These are phyloP conservation scores for Boletus barrowsii DNA, from an alignment of 768 basidiomycete genomes.

Conservation along the genomic window DNA sequence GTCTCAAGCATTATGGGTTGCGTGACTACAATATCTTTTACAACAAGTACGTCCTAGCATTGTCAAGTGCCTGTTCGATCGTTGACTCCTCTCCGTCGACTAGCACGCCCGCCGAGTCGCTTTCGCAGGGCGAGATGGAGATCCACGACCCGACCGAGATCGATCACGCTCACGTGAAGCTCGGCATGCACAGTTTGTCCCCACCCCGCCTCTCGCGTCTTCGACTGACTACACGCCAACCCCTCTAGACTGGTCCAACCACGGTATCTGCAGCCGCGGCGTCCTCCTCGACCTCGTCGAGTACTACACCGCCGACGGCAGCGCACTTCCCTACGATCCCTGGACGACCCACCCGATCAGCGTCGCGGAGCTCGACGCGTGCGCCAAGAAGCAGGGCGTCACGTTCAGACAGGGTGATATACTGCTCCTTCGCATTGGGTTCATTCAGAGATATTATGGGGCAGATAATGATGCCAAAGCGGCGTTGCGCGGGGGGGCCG, in stretches of 20 bases:
- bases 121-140: slow-evolving; percentile 46
- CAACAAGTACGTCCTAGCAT: slow-evolving; percentile 45
- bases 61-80: background rate
- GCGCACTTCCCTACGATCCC: slow-evolving; percentile 57
- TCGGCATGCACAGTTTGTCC: slow-evolving; percentile 68
- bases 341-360: slow-evolving; percentile 55
- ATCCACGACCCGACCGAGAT: slow-evolving; percentile 49
- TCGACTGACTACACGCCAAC: background rate
- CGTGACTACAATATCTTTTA: slow-evolving; percentile 54
- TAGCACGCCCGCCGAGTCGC: slow-evolving; percentile 42
- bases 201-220: background rate
- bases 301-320: slow-evolving; percentile 41
- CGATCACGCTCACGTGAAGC: slow-evolving; percentile 44
- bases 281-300: slow-evolving; percentile 63
- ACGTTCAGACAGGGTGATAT: slow-evolving; percentile 59
- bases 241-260: slow-evolving; percentile 60
- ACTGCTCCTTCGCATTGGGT: slow-evolving; percentile 57
- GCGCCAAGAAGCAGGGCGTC: slow-evolving; percentile 57
- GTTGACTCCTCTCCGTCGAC: background rate
- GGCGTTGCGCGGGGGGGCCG: slow-evolving; percentile 33
- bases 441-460: slow-evolving; percentile 53
- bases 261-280: slow-evolving; percentile 68
- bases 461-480: slow-evolving; percentile 45
- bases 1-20: slow-evolving; percentile 57
- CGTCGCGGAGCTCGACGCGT: slow-evolving; percentile 54